phyloP scores from a whole-genome alignment of 495 filamentous ascomycete genomes.

The Talaromyces wortmannii region DNA sequence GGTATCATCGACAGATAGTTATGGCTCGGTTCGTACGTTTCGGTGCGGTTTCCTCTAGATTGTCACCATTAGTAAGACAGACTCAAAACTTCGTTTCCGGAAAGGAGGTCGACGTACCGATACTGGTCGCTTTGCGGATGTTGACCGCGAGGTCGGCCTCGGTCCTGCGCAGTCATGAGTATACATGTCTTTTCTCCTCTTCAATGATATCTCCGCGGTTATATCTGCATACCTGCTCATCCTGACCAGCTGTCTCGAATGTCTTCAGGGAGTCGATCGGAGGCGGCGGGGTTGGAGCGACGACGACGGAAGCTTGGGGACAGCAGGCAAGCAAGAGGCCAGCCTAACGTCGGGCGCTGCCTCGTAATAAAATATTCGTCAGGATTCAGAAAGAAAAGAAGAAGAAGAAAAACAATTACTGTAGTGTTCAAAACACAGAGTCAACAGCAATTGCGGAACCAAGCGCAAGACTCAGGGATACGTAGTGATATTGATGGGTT shows the following conservation, averaged over 20 bases:
- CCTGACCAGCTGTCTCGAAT: constrained; percentile 8
- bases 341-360: too few species aligned
- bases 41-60: constrained; percentile 80
- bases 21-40: constrained; percentile 57
- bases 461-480: too few species aligned
- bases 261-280: too few species aligned
- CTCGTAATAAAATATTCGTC: too few species aligned
- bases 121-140: constrained; percentile 93
- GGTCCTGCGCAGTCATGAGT: constrained; percentile 46
- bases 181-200: constrained; percentile 1
- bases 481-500: too few species aligned
- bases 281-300: too few species aligned
- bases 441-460: too few species aligned
- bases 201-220: not conserved
- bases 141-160: constrained; percentile 92
- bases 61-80: not conserved
- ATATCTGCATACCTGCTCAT: constrained; percentile 38
- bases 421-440: too few species aligned
- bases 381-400: too few species aligned
- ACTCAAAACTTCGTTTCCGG: constrained; percentile 6
- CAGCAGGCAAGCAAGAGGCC: too few species aligned
- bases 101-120: constrained; percentile 40
- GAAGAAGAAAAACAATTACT: too few species aligned
- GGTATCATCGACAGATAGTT: not conserved
- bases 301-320: too few species aligned